A percentile compares a stretch with the other conserved stretches of the same genome.
Evolutionary conservation across 2,329 filamentous ascomycete genomes (phyloP).

Genomic region (Torrubiella hemipterigena): DNA sequence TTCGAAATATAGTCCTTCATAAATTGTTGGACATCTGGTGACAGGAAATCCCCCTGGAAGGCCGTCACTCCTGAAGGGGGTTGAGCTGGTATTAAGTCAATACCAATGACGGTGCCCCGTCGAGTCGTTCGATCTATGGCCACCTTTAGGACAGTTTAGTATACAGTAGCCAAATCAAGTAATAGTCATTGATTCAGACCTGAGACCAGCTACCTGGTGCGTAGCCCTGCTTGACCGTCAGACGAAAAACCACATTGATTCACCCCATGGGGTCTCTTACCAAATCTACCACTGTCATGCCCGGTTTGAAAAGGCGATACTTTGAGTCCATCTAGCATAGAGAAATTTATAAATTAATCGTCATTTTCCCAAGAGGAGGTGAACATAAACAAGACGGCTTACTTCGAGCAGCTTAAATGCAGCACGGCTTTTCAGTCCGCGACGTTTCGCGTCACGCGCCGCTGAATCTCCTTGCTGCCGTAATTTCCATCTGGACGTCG

Average conservation of each 20-base stretch:
- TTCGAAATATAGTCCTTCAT: constrained; percentile 68
- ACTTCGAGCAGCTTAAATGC: constrained; percentile 90
- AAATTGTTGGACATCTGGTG: constrained; percentile 58
- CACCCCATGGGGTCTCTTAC: constrained; percentile 31
- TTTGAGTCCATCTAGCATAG: constrained; percentile 79
- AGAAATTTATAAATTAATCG: too few relatives aligned
- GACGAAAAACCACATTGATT: neutral
- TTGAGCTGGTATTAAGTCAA: constrained; percentile 87
- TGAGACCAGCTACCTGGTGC: constrained; percentile 66
- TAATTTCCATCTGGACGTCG: constrained; percentile 57
- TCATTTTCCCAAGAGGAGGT: too few relatives aligned
- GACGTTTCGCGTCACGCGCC: constrained; percentile 62
- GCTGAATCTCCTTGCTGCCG: constrained; percentile 66
- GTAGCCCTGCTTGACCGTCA: constrained; percentile 45
- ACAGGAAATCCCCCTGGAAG: constrained; percentile 89
- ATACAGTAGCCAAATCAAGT: neutral
- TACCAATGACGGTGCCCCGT: constrained; percentile 69
- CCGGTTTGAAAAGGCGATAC: constrained; percentile 64
- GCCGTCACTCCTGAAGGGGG: constrained; percentile 86
- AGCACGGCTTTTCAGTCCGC: constrained; percentile 76
- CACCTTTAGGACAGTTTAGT: constrained; percentile 55
- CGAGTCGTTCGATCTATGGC: constrained; percentile 69
- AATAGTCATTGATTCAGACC: constrained; percentile 22
- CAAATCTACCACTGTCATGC: constrained; percentile 83
- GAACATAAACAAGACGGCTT: too few relatives aligned